phyloP scores from a whole-genome alignment of 192 early-diverging fungal genomes.

The Entomortierella chlamydospora region DNA sequence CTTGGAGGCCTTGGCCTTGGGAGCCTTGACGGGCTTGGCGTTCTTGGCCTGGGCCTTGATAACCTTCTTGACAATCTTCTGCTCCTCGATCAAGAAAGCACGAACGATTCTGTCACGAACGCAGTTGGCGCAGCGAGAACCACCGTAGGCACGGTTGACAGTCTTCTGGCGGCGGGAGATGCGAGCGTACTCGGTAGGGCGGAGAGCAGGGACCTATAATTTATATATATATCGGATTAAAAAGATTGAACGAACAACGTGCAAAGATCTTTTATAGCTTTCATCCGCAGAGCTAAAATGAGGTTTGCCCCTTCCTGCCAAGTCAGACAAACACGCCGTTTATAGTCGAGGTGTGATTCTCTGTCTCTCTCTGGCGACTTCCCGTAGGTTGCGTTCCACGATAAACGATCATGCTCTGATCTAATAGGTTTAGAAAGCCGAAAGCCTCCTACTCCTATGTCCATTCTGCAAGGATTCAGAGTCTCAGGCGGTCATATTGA shows the following conservation, averaged over 20 bases:
- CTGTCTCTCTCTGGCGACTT: too few relatives aligned
- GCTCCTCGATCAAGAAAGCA: slow-evolving; percentile 99
- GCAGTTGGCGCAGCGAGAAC: slow-evolving; percentile 92
- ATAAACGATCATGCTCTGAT: too few relatives aligned
- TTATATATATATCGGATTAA: neutral
- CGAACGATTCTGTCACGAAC: slow-evolving; percentile 88
- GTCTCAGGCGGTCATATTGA: too few relatives aligned
- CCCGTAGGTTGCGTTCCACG: too few relatives aligned
- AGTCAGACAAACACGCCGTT: too few relatives aligned
- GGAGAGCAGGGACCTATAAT: slow-evolving; percentile 85
- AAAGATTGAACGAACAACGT: neutral
- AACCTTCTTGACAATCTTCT: slow-evolving; percentile 99
- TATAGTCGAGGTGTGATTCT: too few relatives aligned
- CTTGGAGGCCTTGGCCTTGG: slow-evolving; percentile 27
- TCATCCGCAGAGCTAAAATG: too few relatives aligned
- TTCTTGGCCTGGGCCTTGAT: slow-evolving; percentile 79
- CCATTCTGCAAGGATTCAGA: too few relatives aligned
- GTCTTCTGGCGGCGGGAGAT: slow-evolving; percentile 94
- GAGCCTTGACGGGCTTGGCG: slow-evolving; percentile 47
- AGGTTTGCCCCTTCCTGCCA: too few relatives aligned
- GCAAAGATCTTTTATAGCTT: too few relatives aligned
- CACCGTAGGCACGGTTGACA: slow-evolving; percentile 97
- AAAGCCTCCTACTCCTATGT: too few relatives aligned
- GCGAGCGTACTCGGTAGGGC: slow-evolving; percentile 90
- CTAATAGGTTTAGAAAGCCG: too few relatives aligned